Evolutionary conservation across 2,329 filamentous ascomycete genomes (phyloP).

Genomic region (Talaromyces rugulosus): DNA sequence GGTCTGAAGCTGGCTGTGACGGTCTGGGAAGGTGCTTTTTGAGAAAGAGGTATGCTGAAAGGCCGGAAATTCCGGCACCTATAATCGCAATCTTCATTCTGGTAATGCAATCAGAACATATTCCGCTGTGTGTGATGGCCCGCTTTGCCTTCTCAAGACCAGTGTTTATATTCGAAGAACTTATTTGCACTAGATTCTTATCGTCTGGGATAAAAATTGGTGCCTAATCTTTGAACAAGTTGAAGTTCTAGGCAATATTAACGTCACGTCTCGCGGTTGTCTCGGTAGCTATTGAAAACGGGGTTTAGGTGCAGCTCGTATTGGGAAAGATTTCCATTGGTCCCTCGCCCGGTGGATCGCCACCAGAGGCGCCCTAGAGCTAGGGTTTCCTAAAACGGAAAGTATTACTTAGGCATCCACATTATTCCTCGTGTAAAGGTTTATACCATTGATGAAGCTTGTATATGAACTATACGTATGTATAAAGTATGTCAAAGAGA

Average conservation of each 20-base stretch:
- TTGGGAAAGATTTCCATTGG: background rate
- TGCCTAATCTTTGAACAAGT: background rate
- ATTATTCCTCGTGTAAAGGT: background rate
- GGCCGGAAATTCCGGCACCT: constrained; percentile 41
- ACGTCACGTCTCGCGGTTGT: too few species aligned
- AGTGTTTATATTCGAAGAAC: background rate
- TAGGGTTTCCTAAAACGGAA: background rate
- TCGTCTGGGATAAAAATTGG: too few species aligned
- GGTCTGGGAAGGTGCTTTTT: constrained; percentile 34
- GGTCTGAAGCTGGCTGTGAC: constrained; percentile 14
- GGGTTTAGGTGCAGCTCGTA: background rate
- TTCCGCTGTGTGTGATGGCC: background rate
- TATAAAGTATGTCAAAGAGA: too few species aligned
- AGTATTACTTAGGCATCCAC: background rate
- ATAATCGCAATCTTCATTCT: constrained; percentile 42
- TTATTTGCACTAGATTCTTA: background rate
- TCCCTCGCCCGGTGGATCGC: background rate
- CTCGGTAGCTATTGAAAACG: background rate
- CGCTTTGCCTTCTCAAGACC: background rate
- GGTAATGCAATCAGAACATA: background rate
- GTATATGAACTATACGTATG: too few species aligned
- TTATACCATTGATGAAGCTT: too few species aligned
- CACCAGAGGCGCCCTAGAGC: background rate
- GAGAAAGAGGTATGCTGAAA: constrained; percentile 35
- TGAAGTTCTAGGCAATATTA: background rate